A percentile compares a stretch with the other conserved stretches of the same genome.
These are phyloP conservation scores for Emmonsiellopsis sp. DNA, from an alignment of 2,329 filamentous ascomycete species.

Conservation along the genomic window DNA sequence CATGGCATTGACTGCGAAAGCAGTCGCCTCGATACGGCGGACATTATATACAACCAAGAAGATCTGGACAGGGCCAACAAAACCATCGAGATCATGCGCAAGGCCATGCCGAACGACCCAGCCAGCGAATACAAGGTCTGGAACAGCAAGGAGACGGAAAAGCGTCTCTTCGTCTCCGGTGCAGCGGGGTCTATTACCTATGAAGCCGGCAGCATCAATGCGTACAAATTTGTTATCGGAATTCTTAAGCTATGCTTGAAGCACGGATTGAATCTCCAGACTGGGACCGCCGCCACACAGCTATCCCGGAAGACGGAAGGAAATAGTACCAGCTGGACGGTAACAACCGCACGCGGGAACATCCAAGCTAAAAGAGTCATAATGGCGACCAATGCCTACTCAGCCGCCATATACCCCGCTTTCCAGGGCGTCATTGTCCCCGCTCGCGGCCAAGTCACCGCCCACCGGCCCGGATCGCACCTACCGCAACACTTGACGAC, in stretches of 20 bases:
- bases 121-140: slow-evolving; percentile 39
- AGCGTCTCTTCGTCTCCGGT: slow-evolving; percentile 31
- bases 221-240: slow-evolving; percentile 33
- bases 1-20: slow-evolving; percentile 44
- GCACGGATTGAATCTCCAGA: slow-evolving; percentile 23
- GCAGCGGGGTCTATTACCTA: slow-evolving; percentile 42
- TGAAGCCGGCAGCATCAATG: slow-evolving; percentile 33
- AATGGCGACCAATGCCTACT: slow-evolving; percentile 47
- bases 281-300: slow-evolving; percentile 18
- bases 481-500: slow-evolving; percentile 7
- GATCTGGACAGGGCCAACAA: slow-evolving; percentile 31
- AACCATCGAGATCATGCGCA: slow-evolving; percentile 38
- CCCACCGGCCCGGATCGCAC: slow-evolving; percentile 17
- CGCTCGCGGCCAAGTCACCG: slow-evolving; percentile 42
- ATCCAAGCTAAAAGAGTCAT: slow-evolving; percentile 38
- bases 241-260: slow-evolving; percentile 37
- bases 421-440: slow-evolving; percentile 43
- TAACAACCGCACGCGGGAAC: slow-evolving; percentile 35
- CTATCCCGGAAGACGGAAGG: slow-evolving; percentile 6
- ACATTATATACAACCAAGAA: slow-evolving; percentile 46
- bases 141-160: slow-evolving; percentile 31
- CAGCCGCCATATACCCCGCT: slow-evolving; percentile 33
- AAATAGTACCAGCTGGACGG: slow-evolving; percentile 5
- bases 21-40: slow-evolving; percentile 43
- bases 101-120: slow-evolving; percentile 33